Evolutionary conservation across 805 yeast species (phyloP).

Genomic region (Saturnispora saitoi): DNA sequence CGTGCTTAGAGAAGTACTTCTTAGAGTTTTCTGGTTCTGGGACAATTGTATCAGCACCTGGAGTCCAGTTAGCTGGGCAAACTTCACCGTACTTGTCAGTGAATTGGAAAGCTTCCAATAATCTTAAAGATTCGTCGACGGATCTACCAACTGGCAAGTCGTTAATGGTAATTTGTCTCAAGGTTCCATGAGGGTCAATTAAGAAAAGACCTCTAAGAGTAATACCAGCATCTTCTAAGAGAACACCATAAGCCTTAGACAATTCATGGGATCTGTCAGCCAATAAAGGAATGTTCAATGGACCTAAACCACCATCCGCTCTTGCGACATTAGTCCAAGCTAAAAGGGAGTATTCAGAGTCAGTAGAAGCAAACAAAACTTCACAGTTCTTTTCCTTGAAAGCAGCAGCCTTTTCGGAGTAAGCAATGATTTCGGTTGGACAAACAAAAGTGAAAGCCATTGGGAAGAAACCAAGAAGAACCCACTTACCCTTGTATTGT

Average conservation of each 20-base stretch:
- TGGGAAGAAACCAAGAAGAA: constrained; percentile 92
- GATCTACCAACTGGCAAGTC: constrained; percentile 99
- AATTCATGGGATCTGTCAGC: constrained; percentile 96
- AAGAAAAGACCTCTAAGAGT: constrained; percentile 97
- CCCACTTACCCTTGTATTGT: constrained; percentile 97
- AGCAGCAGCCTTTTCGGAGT: constrained; percentile 89
- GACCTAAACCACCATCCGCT: constrained; percentile 97
- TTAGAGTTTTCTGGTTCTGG: constrained; percentile 71
- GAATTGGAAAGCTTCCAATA: constrained; percentile 99
- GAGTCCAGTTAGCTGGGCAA: constrained; percentile 99
- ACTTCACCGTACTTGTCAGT: constrained; percentile 99
- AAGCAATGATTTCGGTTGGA: constrained; percentile 98
- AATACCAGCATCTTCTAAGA: constrained; percentile 91
- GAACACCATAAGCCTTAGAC: constrained; percentile 94
- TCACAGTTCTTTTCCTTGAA: constrained; percentile 81
- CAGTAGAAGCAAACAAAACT: constrained; percentile 94
- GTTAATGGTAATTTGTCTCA: constrained; percentile 96
- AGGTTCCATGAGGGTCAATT: constrained; percentile 90
- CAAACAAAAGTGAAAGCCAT: constrained; percentile 99
- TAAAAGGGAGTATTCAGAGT: constrained; percentile 92
- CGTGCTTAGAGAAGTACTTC: constrained; percentile 60
- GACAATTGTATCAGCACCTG: constrained; percentile 89
- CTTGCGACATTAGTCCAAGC: constrained; percentile 98
- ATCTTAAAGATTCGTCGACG: constrained; percentile 96
- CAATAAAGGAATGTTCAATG: constrained; percentile 85